Percentiles rank a stretch among this genome's conserved stretches.
These are phyloP conservation scores for Tubosaeta sp. DNA, from an alignment of 768 basidiomycete species.

Conservation along the genomic window DNA sequence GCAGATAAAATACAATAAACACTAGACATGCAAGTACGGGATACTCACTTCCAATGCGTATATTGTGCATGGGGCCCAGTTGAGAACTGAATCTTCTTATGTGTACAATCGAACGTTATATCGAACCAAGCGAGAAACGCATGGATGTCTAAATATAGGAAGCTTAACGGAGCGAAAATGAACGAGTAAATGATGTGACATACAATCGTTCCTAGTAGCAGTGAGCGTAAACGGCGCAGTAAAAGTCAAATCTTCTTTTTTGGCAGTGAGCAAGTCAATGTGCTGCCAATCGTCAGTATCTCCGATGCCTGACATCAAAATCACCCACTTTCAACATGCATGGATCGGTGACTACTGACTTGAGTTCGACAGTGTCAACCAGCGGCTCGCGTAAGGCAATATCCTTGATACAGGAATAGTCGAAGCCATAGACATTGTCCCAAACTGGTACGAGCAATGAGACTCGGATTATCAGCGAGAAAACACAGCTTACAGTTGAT, in stretches of 20 bases:
- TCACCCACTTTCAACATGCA: constrained; percentile 73
- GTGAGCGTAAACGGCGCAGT: constrained; percentile 71
- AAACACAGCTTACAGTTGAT: constrained; percentile 72
- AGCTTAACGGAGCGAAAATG: constrained; percentile 1
- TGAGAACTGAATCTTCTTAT: constrained; percentile 93
- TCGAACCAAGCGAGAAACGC: constrained; percentile 99
- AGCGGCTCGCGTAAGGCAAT: constrained; percentile 95
- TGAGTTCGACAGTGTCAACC: constrained; percentile 98
- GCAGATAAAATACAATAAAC: not conserved
- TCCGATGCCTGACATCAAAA: not conserved
- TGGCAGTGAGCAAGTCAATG: constrained; percentile 86
- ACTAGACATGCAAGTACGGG: not conserved
- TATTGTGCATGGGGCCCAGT: constrained; percentile 97
- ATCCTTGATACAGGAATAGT: constrained; percentile 99
- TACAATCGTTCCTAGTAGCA: constrained; percentile 90
- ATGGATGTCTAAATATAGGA: constrained; percentile 65
- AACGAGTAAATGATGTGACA: constrained; percentile 24
- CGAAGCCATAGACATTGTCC: constrained; percentile 99
- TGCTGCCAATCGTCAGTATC: constrained; percentile 45
- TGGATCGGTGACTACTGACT: constrained; percentile 91
- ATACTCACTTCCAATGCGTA: constrained; percentile 90
- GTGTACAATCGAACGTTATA: constrained; percentile 90
- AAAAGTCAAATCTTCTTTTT: constrained; percentile 94
- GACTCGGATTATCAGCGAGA: not conserved
- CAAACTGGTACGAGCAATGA: constrained; percentile 61